phyloP scores from a whole-genome alignment of 2,329 filamentous ascomycete species.

The Calonectria leucothoes region DNA sequence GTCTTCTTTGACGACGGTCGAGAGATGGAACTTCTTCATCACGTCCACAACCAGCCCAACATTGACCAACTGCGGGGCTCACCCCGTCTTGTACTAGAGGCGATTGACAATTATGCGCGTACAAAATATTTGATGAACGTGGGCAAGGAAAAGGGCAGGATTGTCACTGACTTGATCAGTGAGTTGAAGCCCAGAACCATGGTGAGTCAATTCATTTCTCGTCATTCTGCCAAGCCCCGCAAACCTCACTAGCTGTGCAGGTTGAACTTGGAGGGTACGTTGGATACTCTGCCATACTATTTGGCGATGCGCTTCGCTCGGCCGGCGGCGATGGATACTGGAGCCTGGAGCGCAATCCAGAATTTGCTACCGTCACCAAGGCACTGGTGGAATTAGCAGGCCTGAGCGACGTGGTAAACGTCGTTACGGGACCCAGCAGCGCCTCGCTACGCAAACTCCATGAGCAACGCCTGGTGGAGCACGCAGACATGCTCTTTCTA shows the following conservation, averaged over 20 bases:
- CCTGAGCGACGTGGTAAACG: slow-evolving; percentile 74
- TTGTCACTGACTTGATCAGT: slow-evolving; percentile 76
- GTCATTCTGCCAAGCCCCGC: neutral
- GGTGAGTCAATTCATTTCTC: slow-evolving; percentile 49
- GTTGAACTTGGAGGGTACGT: slow-evolving; percentile 85
- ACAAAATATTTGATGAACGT: slow-evolving; percentile 85
- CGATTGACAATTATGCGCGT: slow-evolving; percentile 75
- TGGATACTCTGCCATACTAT: slow-evolving; percentile 84
- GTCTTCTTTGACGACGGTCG: slow-evolving; percentile 75
- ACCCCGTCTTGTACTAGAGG: slow-evolving; percentile 71
- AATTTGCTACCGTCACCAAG: slow-evolving; percentile 77
- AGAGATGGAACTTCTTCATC: slow-evolving; percentile 79
- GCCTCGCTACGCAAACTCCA: slow-evolving; percentile 71
- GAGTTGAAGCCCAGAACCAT: slow-evolving; percentile 75
- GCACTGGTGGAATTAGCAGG: slow-evolving; percentile 79
- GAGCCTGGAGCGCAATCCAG: slow-evolving; percentile 78
- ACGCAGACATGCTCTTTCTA: slow-evolving; percentile 80
- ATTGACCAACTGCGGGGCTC: slow-evolving; percentile 72
- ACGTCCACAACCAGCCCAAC: slow-evolving; percentile 71
- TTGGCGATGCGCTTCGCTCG: slow-evolving; percentile 74
- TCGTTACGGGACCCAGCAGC: slow-evolving; percentile 77
- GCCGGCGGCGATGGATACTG: slow-evolving; percentile 75
- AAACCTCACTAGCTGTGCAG: slow-evolving; percentile 27
- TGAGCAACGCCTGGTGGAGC: slow-evolving; percentile 61
- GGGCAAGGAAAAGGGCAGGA: slow-evolving; percentile 78